Evolutionary conservation across 139 green algal genomes (phyloP).

Genomic region (Haematococcus lacustris): DNA sequence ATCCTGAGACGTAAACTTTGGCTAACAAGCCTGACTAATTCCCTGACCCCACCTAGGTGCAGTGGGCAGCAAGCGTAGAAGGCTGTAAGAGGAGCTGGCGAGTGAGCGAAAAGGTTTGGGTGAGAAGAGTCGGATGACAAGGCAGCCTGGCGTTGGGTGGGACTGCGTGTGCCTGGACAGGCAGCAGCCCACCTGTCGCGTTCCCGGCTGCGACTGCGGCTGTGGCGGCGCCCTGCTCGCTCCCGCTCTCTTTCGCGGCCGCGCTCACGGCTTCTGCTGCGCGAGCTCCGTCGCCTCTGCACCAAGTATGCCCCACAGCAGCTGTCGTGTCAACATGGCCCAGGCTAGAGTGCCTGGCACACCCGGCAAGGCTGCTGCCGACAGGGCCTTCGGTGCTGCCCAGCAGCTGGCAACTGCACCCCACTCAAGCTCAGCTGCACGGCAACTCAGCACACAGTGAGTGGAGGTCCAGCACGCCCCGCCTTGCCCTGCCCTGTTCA

Average conservation of each 20-base stretch:
- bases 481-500: not conserved
- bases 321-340: not conserved
- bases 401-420: not conserved
- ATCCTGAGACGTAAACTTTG: not conserved
- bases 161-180: not conserved
- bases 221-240: not conserved
- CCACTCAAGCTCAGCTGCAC: not conserved
- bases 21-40: not conserved
- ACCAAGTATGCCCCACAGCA: not conserved
- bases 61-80: not conserved
- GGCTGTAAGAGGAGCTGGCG: not conserved
- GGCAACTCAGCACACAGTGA: not conserved
- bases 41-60: not conserved
- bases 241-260: slow-evolving; percentile 3
- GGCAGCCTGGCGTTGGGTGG: too few species aligned
- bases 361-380: not conserved
- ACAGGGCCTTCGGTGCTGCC: not conserved
- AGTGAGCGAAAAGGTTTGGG: too few species aligned
- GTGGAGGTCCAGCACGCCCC: not conserved
- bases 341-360: not conserved
- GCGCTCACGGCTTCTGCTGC: not conserved
- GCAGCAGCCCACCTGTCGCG: not conserved
- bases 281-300: not conserved
- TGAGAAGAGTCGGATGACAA: too few species aligned
- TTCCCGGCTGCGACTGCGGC: not conserved